Conservation (phyloP, 139 green algal genomes). For the Chlamydomonas sp. region DNA sequence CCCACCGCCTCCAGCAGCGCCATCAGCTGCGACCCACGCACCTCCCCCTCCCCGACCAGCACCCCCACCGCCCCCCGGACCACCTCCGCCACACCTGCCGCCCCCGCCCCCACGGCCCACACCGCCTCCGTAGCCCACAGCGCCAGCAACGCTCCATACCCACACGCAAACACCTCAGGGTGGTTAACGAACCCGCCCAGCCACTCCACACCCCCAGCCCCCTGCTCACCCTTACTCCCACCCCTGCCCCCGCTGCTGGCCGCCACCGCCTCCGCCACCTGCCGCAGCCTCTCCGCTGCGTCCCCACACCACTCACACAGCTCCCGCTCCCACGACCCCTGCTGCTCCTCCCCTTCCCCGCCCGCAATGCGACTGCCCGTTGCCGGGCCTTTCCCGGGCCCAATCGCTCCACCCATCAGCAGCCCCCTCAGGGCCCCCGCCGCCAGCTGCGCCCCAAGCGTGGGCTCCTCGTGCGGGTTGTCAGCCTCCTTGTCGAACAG, state of each 20-base stretch:
- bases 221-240: too few relatives aligned
- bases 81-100: not conserved
- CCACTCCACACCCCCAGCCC: not conserved
- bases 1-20: not conserved
- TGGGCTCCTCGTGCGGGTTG: slow-evolving; percentile 87
- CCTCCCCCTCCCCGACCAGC: not conserved
- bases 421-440: slow-evolving; percentile 28
- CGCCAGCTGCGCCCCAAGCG: slow-evolving; percentile 77
- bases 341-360: too few relatives aligned
- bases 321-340: too few relatives aligned
- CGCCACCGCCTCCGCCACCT: too few relatives aligned
- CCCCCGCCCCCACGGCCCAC: not conserved
- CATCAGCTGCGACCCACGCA: slow-evolving; percentile 14
- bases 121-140: slow-evolving; percentile 7
- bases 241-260: too few relatives aligned
- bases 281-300: too few relatives aligned
- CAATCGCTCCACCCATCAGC: not conserved
- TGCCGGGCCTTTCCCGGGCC: too few relatives aligned
- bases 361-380: too few relatives aligned
- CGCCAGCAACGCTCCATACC: slow-evolving; percentile 9
- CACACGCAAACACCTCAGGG: slow-evolving; percentile 7
- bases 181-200: slow-evolving; percentile 31
- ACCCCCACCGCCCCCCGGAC: not conserved
- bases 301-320: too few relatives aligned
- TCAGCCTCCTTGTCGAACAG: slow-evolving; percentile 90